Conservation (phyloP, 257 asterid genomes). For the Fraxinus anomala region DNA sequence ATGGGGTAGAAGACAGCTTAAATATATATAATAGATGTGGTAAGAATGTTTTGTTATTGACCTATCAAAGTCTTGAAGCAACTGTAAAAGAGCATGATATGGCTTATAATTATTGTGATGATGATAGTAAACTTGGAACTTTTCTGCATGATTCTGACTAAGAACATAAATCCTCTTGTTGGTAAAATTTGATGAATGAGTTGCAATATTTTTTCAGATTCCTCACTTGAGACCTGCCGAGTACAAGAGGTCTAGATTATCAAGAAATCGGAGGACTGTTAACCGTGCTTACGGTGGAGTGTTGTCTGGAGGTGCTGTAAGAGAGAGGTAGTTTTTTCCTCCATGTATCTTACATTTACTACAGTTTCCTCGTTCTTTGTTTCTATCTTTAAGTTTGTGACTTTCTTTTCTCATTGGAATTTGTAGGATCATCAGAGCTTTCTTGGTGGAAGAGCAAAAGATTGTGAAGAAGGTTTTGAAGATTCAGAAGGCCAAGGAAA, state of each 20-base stretch:
- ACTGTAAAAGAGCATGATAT: not conserved
- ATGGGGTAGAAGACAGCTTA: not conserved
- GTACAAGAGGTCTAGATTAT: constrained; percentile 71
- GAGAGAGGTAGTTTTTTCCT: constrained; percentile 54
- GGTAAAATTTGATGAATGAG: not conserved
- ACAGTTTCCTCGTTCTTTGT: not conserved
- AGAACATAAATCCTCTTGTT: not conserved
- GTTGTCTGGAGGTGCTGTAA: constrained; percentile 69
- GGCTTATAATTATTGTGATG: not conserved
- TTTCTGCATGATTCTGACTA: not conserved
- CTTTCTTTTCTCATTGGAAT: not conserved
- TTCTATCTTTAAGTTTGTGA: not conserved
- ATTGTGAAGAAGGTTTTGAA: constrained; percentile 84
- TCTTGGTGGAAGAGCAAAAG: constrained; percentile 75
- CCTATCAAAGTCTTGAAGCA: not conserved
- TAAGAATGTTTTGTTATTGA: not conserved
- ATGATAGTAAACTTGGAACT: not conserved
- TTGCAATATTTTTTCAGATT: constrained; percentile 42
- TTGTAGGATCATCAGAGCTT: constrained; percentile 71
- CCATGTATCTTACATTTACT: not conserved
- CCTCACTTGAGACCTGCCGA: constrained; percentile 86
- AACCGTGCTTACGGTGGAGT: constrained; percentile 85
- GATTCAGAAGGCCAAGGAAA: constrained; percentile 80
- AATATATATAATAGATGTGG: not conserved
- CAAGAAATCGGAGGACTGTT: constrained; percentile 73